These are phyloP conservation scores for Boletus sp. DNA, from an alignment of 768 basidiomycete species.

Conservation along the genomic window DNA sequence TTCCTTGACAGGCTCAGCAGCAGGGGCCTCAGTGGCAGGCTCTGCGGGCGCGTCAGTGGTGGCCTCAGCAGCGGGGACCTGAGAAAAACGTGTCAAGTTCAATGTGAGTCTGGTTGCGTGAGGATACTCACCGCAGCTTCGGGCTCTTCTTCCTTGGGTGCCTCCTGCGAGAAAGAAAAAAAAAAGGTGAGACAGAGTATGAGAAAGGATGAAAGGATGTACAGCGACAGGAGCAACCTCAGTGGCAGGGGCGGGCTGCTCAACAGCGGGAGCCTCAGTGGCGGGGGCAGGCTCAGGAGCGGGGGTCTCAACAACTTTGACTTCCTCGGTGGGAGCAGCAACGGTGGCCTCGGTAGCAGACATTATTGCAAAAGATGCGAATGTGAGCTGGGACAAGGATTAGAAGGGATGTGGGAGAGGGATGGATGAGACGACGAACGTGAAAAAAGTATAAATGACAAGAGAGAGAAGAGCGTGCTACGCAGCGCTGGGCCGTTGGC, in stretches of 20 bases:
- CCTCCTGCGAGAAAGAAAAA: constrained; percentile 30
- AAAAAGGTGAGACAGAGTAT: neutral
- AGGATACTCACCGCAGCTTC: constrained; percentile 36
- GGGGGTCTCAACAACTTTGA: constrained; percentile 44
- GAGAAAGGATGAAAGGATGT: constrained; percentile 14
- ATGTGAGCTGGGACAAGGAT: constrained; percentile 45
- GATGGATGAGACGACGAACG: constrained; percentile 32
- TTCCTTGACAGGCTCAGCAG: constrained; percentile 37
- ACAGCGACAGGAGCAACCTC: constrained; percentile 36
- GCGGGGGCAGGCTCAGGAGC: constrained; percentile 30
- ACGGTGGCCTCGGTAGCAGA: constrained; percentile 66
- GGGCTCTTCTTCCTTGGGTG: constrained; percentile 39
- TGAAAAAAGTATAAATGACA: constrained; percentile 52
- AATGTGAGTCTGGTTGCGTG: rapidly evolving
- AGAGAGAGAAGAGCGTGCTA: constrained; percentile 59
- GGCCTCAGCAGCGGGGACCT: constrained; percentile 38
- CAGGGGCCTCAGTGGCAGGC: constrained; percentile 28
- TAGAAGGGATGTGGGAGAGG: constrained; percentile 2
- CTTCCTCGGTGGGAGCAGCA: constrained; percentile 50
- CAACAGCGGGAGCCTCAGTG: constrained; percentile 28
- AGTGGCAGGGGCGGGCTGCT: constrained; percentile 25
- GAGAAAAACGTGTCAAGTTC: neutral
- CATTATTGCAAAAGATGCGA: constrained; percentile 69
- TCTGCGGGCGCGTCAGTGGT: constrained; percentile 23
- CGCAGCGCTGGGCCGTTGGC: constrained; percentile 50